Base-by-base conservation (phyloP, 2,329 filamentous ascomycete species). In the Septoria linicola region DNA sequence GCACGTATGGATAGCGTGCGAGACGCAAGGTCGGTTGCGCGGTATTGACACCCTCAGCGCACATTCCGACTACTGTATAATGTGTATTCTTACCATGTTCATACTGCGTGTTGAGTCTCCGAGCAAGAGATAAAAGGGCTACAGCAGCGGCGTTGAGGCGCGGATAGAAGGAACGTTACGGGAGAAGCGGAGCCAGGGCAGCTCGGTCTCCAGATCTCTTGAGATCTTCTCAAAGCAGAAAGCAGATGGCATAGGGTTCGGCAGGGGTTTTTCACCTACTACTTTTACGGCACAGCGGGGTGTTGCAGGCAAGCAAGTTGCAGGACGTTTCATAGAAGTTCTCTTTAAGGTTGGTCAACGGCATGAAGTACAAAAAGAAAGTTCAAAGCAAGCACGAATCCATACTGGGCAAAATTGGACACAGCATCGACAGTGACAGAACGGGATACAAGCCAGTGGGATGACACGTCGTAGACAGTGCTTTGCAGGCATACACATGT, bases 301-400 rank as follows among this genome's bases (percentile, higher is more conserved):
- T 39, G 48, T 51, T 45, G 48, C 48, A 51, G 39, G 31, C 31
- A 6, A 34, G 31, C 31, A 34, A 34, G 31, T 27, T 27, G 23
- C 23, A n/a, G n/a, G 41, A 39, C 36, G 48, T 44, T 51, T 51
- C 40, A 51, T 51, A 44, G 41, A 51, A 17, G 8, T 41, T 43
- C 14, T 25, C 41, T 50, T 50, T 43, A 50, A 39, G 47, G 47
- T 50, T 50, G 47, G 37, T 17, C 23, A 34, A n/a, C 11, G 37
- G 43, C 11, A 42, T 27, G n/a, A 49, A 30, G 37, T 27, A 11
- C 13, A 27, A 36, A 17, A 21, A 30, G 30, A 32, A 37, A 20
- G 20, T 17, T 40, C 36, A 23, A n/a, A 27, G 36, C 35, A 32
- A 27, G 31, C 31, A 34, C 31, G n/a, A 34, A 34, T 13, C 31